Evolutionary conservation across 2,329 filamentous ascomycete genomes (phyloP).

Genomic region (Penicillium griseofulvum): DNA sequence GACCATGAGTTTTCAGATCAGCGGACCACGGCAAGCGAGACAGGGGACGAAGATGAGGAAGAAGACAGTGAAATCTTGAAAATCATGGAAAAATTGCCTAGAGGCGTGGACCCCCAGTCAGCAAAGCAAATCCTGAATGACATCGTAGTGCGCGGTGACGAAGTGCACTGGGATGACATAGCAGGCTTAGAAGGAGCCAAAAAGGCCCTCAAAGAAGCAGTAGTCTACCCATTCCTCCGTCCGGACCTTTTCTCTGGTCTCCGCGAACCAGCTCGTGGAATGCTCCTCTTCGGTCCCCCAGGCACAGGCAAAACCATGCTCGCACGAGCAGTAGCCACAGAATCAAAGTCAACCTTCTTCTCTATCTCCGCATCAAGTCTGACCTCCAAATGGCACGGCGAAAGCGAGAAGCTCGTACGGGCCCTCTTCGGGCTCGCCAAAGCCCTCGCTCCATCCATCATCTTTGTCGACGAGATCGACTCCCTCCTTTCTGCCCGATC

Average conservation of each 20-base stretch:
- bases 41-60: conserved; percentile 47
- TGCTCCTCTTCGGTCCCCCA: conserved; percentile 93
- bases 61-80: conserved; percentile 59
- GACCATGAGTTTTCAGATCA: conserved; percentile 45
- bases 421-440: conserved; percentile 90
- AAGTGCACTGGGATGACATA: conserved; percentile 92
- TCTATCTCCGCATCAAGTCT: conserved; percentile 92
- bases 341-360: conserved; percentile 93
- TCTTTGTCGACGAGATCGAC: conserved; percentile 98
- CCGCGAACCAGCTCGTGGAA: conserved; percentile 87
- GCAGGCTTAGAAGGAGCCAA: conserved; percentile 89
- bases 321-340: conserved; percentile 88
- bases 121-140: conserved; percentile 94
- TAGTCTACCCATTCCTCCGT: conserved; percentile 93
- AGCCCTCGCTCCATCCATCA: conserved; percentile 85
- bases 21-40: conserved; percentile 47
- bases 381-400: conserved; percentile 93
- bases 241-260: conserved; percentile 95
- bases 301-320: conserved; percentile 99
- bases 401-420: conserved; percentile 92
- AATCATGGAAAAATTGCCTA: conserved; percentile 74
- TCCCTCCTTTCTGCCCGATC: conserved; percentile 83
- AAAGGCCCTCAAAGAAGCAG: conserved; percentile 86
- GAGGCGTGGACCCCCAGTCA: conserved; percentile 75
- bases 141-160: conserved; percentile 89